Conservation (phyloP, 1,139 yeast species). For the Hyphopichia pseudoburtonii region DNA sequence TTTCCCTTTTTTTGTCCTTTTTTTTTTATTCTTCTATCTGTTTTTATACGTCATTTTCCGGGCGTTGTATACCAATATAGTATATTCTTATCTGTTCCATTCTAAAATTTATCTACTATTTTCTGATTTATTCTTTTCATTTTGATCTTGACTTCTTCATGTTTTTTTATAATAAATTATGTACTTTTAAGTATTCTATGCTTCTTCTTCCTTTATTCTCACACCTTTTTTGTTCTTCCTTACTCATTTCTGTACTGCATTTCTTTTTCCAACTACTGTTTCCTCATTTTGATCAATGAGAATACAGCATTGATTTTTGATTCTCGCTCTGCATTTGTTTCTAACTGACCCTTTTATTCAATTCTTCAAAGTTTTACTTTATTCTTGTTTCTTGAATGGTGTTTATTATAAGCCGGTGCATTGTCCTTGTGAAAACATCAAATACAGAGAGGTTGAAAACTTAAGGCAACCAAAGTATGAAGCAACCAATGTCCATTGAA, state of each 20-base stretch:
- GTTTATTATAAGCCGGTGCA: not conserved
- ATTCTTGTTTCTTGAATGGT: too few relatives aligned
- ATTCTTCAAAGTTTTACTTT: too few relatives aligned
- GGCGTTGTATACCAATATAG: too few relatives aligned
- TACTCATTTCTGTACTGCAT: not conserved
- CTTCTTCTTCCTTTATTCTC: constrained; percentile 1
- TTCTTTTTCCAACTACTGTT: too few relatives aligned
- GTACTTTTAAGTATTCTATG: constrained; percentile 6
- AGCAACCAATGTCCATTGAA: not conserved
- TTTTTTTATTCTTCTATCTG: too few relatives aligned
- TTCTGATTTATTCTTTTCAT: not conserved
- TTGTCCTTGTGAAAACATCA: too few relatives aligned
- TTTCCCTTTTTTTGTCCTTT: too few relatives aligned
- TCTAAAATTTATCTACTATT: not conserved
- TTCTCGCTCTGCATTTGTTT: too few relatives aligned
- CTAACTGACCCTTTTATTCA: not conserved
- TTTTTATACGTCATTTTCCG: too few relatives aligned
- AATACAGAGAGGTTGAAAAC: too few relatives aligned
- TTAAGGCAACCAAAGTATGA: not conserved
- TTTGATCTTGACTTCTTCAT: not conserved
- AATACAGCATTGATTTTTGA: too few relatives aligned
- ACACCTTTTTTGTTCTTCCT: not conserved
- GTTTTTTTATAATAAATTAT: constrained; percentile 3
- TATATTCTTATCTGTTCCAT: not conserved
- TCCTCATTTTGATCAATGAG: too few relatives aligned